Evolutionary conservation across 108 stramenopile species (phyloP), one percentile per base, ranked within the genome.

Genomic region (Cyclotella sp.): DNA sequence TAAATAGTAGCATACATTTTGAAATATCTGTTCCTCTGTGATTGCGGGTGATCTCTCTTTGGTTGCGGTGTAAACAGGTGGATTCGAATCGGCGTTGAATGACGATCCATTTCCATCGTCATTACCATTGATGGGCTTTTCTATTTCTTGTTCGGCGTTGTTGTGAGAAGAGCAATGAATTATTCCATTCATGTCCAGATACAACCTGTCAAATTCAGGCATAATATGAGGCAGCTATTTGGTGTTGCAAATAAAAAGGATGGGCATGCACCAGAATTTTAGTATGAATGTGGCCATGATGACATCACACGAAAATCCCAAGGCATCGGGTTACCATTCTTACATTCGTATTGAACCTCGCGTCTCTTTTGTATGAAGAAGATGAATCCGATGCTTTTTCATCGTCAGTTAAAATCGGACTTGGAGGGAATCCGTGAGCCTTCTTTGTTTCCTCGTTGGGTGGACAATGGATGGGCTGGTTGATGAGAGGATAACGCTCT

Each of bases 101-200:
- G 40, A 16, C 12, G 42, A 55, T 66, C 51, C 78, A 64, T 69
- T 52, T 22, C 63, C 70, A 24, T 27, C 45, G 9, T n/a, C 39
- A 41, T 65, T 63, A 10, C 44, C 78, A 27, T 59, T 60, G 18
- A 21, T 1, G 11, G 54, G 79, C 22, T 81, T 79, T 27, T 78
- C 82, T 28, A 58, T 62, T 42, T 87, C 87, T 29, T 90, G 82
- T 45, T 91, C 87, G 61, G 81, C 82, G 73, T 98, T 98, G 61
- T 92, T 93, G 84, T 99, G 98, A 14, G 96, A 95, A 72, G 95
- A 93, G 46, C 96, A 94, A 75, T 99, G 98, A 49, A 99, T 97
- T 74, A 99, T 95, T 21, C 98, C 98, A 82, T 99, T 99, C 96
- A 97, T 96, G 71, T 99, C 98, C 22, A 99, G 77, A 75, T 99